phyloP scores from a whole-genome alignment of 2,329 filamentous ascomycete genomes.

The Nemania abortiva region DNA sequence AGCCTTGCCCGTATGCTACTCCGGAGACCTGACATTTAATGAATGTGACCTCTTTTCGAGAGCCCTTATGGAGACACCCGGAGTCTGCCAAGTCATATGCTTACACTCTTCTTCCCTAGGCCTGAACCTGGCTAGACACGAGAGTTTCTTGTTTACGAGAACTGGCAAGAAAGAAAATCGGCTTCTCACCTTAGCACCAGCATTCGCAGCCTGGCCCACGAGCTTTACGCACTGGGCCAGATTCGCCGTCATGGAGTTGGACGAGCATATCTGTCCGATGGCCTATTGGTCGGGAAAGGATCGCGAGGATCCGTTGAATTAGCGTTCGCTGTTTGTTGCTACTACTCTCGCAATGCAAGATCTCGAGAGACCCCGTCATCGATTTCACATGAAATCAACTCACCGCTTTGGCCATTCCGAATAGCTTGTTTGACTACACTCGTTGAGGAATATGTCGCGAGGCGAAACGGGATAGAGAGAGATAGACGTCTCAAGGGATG shows the following conservation, averaged over 20 bases:
- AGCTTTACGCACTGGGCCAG: constrained; percentile 81
- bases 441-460: no score
- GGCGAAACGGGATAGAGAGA: no score
- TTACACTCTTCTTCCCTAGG: no score
- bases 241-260: constrained; percentile 81
- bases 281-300: constrained; percentile 66
- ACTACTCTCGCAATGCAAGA: not conserved
- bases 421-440: not conserved
- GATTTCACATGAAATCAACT: constrained; percentile 7
- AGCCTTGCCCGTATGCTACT: not conserved
- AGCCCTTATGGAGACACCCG: not conserved
- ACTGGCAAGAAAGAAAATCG: not conserved
- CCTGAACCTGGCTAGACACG: no score
- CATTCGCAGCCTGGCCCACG: constrained; percentile 77
- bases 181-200: constrained; percentile 77
- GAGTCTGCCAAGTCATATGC: no score
- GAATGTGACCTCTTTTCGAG: not conserved
- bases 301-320: not conserved
- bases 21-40: not conserved
- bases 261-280: constrained; percentile 90
- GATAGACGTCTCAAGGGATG: no score
- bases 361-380: not conserved
- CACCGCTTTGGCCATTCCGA: constrained; percentile 48
- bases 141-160: no score
- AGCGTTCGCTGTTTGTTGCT: not conserved